A percentile compares a stretch with the other conserved stretches of the same genome.
These are phyloP conservation scores for Lachancea mirantina DNA, from an alignment of 805 yeast genomes.

Conservation along the genomic window DNA sequence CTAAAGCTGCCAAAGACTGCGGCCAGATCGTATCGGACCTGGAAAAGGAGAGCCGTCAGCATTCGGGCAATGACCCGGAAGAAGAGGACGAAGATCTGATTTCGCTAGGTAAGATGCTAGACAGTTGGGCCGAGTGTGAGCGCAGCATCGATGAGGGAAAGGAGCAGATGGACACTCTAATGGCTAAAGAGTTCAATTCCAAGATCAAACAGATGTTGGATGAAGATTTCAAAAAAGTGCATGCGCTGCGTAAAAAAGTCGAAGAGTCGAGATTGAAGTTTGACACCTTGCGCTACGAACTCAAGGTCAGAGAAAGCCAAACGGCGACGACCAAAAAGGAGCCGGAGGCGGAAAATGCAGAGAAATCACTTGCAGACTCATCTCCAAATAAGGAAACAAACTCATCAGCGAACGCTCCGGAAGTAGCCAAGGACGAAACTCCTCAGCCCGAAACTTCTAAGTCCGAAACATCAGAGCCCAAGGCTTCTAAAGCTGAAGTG, in stretches of 20 bases:
- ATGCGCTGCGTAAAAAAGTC: conserved; percentile 57
- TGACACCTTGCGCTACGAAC: conserved; percentile 60
- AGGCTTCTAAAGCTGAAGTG: conserved; percentile 1
- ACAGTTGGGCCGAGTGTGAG: conserved; percentile 48
- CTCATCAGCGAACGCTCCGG: too few relatives aligned
- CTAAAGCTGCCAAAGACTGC: conserved; percentile 48
- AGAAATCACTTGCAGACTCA: conserved; percentile 5
- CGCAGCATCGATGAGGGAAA: conserved; percentile 60
- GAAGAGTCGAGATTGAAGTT: conserved; percentile 63
- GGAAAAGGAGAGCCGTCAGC: conserved; percentile 18
- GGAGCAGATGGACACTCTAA: conserved; percentile 59
- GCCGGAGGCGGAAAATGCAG: conserved; percentile 1
- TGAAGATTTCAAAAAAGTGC: conserved; percentile 53
- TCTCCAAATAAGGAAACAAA: conserved; percentile 17
- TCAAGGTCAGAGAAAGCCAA: conserved; percentile 28
- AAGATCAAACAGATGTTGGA: conserved; percentile 47
- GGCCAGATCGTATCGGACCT: conserved; percentile 35
- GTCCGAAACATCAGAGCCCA: conserved; percentile 1
- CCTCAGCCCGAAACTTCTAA: not conserved
- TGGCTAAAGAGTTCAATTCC: conserved; percentile 52
- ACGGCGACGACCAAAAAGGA: conserved; percentile 25
- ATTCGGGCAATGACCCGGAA: conserved; percentile 30
- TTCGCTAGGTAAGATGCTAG: conserved; percentile 36
- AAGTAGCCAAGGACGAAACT: too few relatives aligned
- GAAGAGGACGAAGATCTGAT: conserved; percentile 44